Evolutionary conservation across 371 early-diverging fungal species (phyloP).

Genomic region (Mucor indicus): DNA sequence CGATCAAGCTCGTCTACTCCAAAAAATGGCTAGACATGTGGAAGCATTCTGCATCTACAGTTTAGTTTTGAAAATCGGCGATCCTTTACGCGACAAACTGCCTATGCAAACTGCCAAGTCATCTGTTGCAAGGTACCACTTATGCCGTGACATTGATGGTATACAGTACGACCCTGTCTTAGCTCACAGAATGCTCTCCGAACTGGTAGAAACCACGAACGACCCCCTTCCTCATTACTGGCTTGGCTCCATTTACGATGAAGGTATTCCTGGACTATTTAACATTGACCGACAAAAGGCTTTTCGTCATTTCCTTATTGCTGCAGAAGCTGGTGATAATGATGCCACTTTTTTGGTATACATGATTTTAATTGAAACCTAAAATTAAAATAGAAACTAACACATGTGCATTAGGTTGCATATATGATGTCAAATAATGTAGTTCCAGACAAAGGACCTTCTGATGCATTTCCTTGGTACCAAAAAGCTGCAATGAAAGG

Average conservation of each 20-base stretch:
- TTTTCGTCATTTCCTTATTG: slow-evolving; percentile 31
- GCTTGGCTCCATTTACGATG: slow-evolving; percentile 45
- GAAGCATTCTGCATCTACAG: slow-evolving; percentile 27
- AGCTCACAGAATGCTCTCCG: slow-evolving; percentile 24
- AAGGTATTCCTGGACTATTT: slow-evolving; percentile 36
- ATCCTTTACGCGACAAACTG: slow-evolving; percentile 7
- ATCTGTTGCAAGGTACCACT: slow-evolving; percentile 40
- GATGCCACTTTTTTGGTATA: slow-evolving; percentile 42
- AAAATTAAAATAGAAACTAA: slow-evolving; percentile 34
- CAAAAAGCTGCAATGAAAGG: slow-evolving; percentile 50
- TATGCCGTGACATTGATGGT: slow-evolving; percentile 29
- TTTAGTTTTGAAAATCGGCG: background rate
- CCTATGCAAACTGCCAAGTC: slow-evolving; percentile 32
- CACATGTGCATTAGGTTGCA: slow-evolving; percentile 33
- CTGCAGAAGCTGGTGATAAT: slow-evolving; percentile 36
- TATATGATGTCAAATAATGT: slow-evolving; percentile 50
- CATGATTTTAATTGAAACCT: no score
- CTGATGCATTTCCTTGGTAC: slow-evolving; percentile 57
- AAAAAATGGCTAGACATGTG: slow-evolving; percentile 30
- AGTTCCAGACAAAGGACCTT: slow-evolving; percentile 44
- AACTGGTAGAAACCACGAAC: slow-evolving; percentile 17
- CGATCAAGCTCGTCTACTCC: slow-evolving; percentile 32
- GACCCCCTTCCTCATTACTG: slow-evolving; percentile 40
- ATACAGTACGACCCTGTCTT: slow-evolving; percentile 16
- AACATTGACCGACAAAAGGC: slow-evolving; percentile 33